Base-by-base conservation (phyloP, 2,329 filamentous ascomycete genomes). In the Colletotrichum lentis region DNA sequence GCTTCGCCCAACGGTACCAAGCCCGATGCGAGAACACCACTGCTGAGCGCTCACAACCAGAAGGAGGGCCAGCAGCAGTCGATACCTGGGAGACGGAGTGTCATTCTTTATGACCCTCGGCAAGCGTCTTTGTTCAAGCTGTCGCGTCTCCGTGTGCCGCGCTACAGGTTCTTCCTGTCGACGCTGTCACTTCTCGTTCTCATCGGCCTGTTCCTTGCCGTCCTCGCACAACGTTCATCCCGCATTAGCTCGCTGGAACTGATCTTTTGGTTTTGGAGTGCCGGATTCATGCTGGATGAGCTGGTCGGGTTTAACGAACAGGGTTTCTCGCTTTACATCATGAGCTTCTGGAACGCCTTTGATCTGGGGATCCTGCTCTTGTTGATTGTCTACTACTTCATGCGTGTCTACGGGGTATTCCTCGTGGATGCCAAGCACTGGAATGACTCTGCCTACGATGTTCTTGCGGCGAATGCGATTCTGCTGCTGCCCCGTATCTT, bases 341-440 rank as follows among this genome's bases (percentile, higher is more conserved):
- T 97, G 89, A 97, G 93, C 77, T 96, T 97, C 77, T 97, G 95
- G 95, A 97, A 97, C 77, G 88, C 94, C 44, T 97, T 97, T 77
- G 95, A 97, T 76, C 83, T 97, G 44, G 94, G 94, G 10, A 97
- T 97, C 61, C 81, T 97, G 60, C 81, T 97, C 27, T 83, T 97
- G 69, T 88, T 97, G 73, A 89, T 96, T 73, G 86, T 92, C 63
- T 97, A 97, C 81, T 97, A 97, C 77, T 92, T 91, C 74, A 89
- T 97, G 81, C 89, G 95, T 64, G 85, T 96, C 16, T 97, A 96
- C 74, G 93, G 94, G 22, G 91, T 97, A 59, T 89, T 97, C 68
- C 84, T 97, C 72, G 88, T 93, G 1, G 91, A 94, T 72, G 86
- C 90, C 55, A 86, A 91, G 69, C 84, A 87, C 52, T 90, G 93